These are phyloP conservation scores for Sordariomycetes sp. DNA, from an alignment of 2,329 filamentous ascomycete genomes.

Conservation along the genomic window DNA sequence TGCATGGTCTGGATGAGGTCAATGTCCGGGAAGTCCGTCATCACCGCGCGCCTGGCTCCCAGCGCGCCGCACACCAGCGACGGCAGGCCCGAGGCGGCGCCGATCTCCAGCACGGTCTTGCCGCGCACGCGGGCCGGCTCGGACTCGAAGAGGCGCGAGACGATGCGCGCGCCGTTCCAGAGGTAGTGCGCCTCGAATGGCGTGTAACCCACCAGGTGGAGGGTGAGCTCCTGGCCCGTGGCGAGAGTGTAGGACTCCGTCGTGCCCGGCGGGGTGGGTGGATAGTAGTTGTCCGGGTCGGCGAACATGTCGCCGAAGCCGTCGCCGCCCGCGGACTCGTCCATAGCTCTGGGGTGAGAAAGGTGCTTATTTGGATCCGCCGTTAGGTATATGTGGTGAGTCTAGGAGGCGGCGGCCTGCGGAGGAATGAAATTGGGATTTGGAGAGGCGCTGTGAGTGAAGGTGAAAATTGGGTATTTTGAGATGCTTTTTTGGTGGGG, in stretches of 20 bases:
- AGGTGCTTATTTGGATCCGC: not conserved
- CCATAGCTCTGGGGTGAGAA: not conserved
- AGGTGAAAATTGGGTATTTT: not conserved
- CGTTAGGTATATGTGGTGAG: not conserved
- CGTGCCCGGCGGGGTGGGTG: slow-evolving; percentile 65
- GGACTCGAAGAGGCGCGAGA: slow-evolving; percentile 68
- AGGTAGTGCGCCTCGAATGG: slow-evolving; percentile 83
- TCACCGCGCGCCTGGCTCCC: slow-evolving; percentile 61
- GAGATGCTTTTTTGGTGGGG: not conserved
- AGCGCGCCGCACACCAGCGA: slow-evolving; percentile 66
- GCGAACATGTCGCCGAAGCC: slow-evolving; percentile 53
- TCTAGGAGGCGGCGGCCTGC: not conserved
- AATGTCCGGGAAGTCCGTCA: slow-evolving; percentile 81
- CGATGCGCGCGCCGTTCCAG: slow-evolving; percentile 79
- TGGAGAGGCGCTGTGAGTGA: not conserved
- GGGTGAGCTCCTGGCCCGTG: slow-evolving; percentile 51
- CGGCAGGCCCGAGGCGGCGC: slow-evolving; percentile 78
- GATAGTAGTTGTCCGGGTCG: slow-evolving; percentile 73
- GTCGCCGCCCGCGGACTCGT: slow-evolving; percentile 6
- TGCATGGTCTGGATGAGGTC: slow-evolving; percentile 74
- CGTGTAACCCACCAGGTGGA: slow-evolving; percentile 79
- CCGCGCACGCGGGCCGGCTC: slow-evolving; percentile 50
- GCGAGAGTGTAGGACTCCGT: slow-evolving; percentile 60
- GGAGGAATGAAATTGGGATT: not conserved
- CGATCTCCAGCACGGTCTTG: slow-evolving; percentile 75